Percentiles rank a stretch among this genome's conserved stretches.
Conservation (phyloP, 169 alveolate species). For the Plasmodium knowlesi region DNA sequence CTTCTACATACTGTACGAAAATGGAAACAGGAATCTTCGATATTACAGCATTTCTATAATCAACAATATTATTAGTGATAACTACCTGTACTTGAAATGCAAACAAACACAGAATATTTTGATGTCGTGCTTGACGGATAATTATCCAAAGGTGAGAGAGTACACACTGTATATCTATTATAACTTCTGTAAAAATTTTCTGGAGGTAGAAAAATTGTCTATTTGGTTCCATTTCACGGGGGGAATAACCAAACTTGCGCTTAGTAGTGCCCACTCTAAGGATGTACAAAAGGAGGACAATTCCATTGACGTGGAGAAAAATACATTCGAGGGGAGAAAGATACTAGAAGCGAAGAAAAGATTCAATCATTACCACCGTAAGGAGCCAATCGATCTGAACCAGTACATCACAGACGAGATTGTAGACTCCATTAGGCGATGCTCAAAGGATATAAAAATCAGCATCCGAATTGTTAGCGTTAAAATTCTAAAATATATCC, state of each 20-base stretch:
- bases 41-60: slow-evolving; percentile 72
- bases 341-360: neutral
- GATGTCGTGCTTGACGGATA: slow-evolving; percentile 66
- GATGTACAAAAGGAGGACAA: neutral
- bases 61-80: slow-evolving; percentile 55
- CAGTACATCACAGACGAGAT: slow-evolving; percentile 55
- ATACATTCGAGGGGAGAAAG: neutral
- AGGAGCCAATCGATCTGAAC: slow-evolving; percentile 15
- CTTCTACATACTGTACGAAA: slow-evolving; percentile 68
- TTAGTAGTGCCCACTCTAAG: neutral
- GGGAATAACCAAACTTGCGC: neutral
- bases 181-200: slow-evolving; percentile 41
- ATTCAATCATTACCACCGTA: neutral
- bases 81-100: slow-evolving; percentile 61
- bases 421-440: slow-evolving; percentile 45
- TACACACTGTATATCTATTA: slow-evolving; percentile 40
- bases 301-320: neutral
- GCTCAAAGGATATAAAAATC: slow-evolving; percentile 72
- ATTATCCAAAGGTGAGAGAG: slow-evolving; percentile 61
- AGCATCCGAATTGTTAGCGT: slow-evolving; percentile 58
- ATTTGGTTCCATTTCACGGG: neutral
- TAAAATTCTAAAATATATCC: slow-evolving; percentile 59
- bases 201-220: slow-evolving; percentile 21
- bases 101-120: slow-evolving; percentile 56
- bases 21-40: slow-evolving; percentile 58